These are phyloP conservation scores for Fraxinus nigra DNA, from an alignment of 305 asterid genomes.

Conservation along the genomic window DNA sequence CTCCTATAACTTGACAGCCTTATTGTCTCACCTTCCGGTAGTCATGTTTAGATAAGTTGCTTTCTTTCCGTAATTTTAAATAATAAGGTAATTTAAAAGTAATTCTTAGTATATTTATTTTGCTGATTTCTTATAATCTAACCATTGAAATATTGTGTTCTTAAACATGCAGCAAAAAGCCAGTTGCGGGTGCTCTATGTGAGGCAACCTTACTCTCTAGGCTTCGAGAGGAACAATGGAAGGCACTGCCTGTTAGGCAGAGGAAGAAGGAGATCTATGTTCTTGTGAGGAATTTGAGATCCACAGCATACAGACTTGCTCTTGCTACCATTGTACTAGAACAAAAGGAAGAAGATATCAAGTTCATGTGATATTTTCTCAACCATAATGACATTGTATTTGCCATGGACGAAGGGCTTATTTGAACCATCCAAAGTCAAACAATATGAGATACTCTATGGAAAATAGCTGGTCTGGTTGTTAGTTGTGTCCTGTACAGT, in stretches of 20 bases:
- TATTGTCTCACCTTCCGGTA: conserved; percentile 7
- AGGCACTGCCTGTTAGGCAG: conserved; percentile 35
- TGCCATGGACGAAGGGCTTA: conserved; percentile 5
- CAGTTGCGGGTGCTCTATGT: conserved; percentile 60
- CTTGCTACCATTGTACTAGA: conserved; percentile 77
- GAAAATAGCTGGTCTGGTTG: neutral
- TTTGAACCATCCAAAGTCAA: neutral
- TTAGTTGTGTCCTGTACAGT: neutral
- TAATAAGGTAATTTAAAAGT: neutral
- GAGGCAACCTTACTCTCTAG: conserved; percentile 66
- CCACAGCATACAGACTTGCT: conserved; percentile 83
- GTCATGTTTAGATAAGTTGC: neutral
- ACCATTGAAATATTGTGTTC: neutral
- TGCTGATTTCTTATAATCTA: conserved; percentile 14
- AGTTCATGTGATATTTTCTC: conserved; percentile 44
- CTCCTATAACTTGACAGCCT: neutral
- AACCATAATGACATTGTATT: neutral
- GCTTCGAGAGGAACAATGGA: conserved; percentile 79
- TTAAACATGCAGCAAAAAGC: conserved; percentile 65
- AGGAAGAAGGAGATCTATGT: conserved; percentile 77
- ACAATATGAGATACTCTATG: neutral
- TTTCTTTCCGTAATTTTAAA: neutral
- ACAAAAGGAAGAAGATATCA: conserved; percentile 57
- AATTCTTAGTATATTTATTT: neutral
- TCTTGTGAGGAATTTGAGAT: conserved; percentile 76